phyloP scores from a whole-genome alignment of 2,329 filamentous ascomycete genomes.

The Colletotrichum limetticola region DNA sequence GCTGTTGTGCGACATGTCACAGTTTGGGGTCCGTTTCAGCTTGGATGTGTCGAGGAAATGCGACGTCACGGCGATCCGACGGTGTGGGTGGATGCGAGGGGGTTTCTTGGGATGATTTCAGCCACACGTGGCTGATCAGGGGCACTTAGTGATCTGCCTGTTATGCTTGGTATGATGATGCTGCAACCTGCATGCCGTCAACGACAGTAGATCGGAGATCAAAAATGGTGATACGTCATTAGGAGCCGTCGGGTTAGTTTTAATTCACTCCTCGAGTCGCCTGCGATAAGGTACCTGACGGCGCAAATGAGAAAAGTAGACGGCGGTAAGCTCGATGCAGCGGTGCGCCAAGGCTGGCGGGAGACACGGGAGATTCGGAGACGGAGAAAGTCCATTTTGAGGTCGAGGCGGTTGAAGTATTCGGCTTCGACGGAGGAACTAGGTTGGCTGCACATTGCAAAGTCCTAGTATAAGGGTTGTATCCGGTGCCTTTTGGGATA shows the following conservation, averaged over 20 bases:
- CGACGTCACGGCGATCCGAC: slow-evolving; percentile 15
- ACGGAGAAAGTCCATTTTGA: neutral
- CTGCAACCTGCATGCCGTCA: too few relatives aligned
- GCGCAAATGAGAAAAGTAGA: neutral
- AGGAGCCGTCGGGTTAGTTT: too few relatives aligned
- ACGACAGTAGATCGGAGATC: too few relatives aligned
- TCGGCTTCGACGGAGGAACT: neutral
- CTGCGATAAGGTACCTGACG: too few relatives aligned
- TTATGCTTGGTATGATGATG: neutral
- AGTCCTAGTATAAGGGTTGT: neutral
- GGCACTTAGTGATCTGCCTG: neutral
- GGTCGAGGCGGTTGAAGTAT: accelerated
- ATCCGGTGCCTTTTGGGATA: neutral
- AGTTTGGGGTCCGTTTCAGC: slow-evolving; percentile 33
- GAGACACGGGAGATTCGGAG: neutral
- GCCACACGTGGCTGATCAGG: slow-evolving; percentile 20
- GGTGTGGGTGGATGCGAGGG: neutral
- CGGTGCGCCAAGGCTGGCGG: neutral
- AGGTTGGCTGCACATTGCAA: neutral
- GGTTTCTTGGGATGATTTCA: neutral
- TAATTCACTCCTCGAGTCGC: too few relatives aligned
- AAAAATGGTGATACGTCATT: too few relatives aligned
- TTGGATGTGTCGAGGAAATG: slow-evolving; percentile 4
- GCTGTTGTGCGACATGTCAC: slow-evolving; percentile 29
- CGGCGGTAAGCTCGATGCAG: neutral